Conservation (phyloP, 2,329 filamentous ascomycete species). For the Fusarium sambucinum region DNA sequence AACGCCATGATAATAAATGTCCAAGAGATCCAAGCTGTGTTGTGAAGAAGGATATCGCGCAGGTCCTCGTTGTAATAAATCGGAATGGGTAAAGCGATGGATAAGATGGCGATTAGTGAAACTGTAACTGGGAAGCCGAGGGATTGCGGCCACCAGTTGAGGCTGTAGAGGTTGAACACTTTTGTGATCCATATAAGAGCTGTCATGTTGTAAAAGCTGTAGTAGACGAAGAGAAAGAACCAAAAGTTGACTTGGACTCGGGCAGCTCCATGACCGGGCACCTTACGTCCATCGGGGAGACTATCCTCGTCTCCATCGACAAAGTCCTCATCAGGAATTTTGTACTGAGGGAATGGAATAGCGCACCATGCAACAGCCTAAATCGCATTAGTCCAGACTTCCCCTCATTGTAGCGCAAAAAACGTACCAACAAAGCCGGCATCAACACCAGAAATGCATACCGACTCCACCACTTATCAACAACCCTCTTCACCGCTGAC, state of each 20-base stretch:
- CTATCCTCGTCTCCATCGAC: slow-evolving; percentile 54
- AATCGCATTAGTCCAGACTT: slow-evolving; percentile 13
- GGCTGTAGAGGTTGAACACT: slow-evolving; percentile 76
- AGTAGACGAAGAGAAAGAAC: slow-evolving; percentile 78
- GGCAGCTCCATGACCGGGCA: slow-evolving; percentile 72
- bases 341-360: slow-evolving; percentile 73
- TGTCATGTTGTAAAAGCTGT: slow-evolving; percentile 75
- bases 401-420: neutral
- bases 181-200: slow-evolving; percentile 79
- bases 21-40: slow-evolving; percentile 77
- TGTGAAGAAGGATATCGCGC: slow-evolving; percentile 68
- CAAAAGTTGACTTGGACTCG: slow-evolving; percentile 76
- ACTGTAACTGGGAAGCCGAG: slow-evolving; percentile 75
- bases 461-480: slow-evolving; percentile 73
- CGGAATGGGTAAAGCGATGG: slow-evolving; percentile 69
- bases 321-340: slow-evolving; percentile 61
- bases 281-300: slow-evolving; percentile 53
- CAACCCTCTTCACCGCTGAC: slow-evolving; percentile 67
- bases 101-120: slow-evolving; percentile 70
- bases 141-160: slow-evolving; percentile 77
- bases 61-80: slow-evolving; percentile 68
- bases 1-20: slow-evolving; percentile 78
- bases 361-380: slow-evolving; percentile 74
- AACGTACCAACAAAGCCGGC: slow-evolving; percentile 69
- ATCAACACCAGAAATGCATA: slow-evolving; percentile 71